Evolutionary conservation across 129 eudicot genomes (phyloP).

Genomic region (Tanacetum coccineum): DNA sequence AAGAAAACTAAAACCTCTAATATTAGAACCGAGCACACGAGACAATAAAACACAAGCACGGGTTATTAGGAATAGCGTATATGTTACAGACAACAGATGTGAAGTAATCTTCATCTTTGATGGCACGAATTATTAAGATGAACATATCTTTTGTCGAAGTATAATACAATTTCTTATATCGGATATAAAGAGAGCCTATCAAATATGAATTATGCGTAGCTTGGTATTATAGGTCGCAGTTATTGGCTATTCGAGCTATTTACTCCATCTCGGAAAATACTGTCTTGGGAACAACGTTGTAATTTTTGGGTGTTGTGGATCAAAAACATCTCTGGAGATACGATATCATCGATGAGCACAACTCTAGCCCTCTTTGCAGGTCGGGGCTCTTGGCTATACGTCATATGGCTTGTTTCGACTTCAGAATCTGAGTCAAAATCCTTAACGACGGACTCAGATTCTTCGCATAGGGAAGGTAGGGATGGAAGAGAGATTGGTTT

Average conservation of each 20-base stretch:
- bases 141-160: slow-evolving; percentile 18
- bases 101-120: slow-evolving; percentile 17
- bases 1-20: too few species aligned
- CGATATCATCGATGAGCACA: slow-evolving; percentile 21
- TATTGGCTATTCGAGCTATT: slow-evolving; percentile 26
- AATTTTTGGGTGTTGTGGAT: slow-evolving; percentile 22
- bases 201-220: slow-evolving; percentile 31
- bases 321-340: slow-evolving; percentile 28
- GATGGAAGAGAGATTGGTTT: slow-evolving; percentile 44
- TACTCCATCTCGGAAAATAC: slow-evolving; percentile 44
- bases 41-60: not conserved
- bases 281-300: slow-evolving; percentile 1
- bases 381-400: slow-evolving; percentile 27
- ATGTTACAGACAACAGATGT: slow-evolving; percentile 2
- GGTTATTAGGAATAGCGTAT: slow-evolving; percentile 2
- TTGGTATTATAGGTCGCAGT: slow-evolving; percentile 45
- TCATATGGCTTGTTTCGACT: slow-evolving; percentile 31
- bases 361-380: slow-evolving; percentile 43
- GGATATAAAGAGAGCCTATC: not conserved
- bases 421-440: slow-evolving; percentile 54
- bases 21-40: not conserved
- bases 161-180: too few species aligned
- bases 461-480: slow-evolving; percentile 57
- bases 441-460: slow-evolving; percentile 33
- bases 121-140: slow-evolving; percentile 22